Conservation (phyloP, 345 rosid genomes). For the Eucalyptus decipiens region DNA sequence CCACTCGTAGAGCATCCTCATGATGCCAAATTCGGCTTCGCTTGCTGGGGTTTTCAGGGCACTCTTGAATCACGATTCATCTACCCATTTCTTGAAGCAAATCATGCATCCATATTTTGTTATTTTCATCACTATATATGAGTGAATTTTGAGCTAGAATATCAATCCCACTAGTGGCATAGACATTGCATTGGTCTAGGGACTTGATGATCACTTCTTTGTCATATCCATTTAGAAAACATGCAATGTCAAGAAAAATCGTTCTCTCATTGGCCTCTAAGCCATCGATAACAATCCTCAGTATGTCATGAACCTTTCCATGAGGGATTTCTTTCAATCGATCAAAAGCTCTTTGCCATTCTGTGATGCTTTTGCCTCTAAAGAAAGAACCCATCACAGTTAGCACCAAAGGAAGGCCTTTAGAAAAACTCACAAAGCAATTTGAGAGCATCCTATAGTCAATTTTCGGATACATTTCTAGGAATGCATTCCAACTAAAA, state of each 20-base stretch:
- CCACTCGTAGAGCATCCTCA: neutral
- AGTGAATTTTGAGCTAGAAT: neutral
- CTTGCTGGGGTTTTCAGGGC: neutral
- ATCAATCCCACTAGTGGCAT: neutral
- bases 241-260: neutral
- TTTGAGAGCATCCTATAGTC: neutral
- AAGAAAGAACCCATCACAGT: neutral
- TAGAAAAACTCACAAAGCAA: neutral
- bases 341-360: neutral
- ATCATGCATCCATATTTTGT: neutral
- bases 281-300: neutral
- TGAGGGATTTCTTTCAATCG: neutral
- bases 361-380: neutral
- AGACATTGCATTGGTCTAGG: neutral
- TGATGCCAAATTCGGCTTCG: neutral
- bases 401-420: neutral
- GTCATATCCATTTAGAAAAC: neutral
- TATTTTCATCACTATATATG: neutral
- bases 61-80: neutral
- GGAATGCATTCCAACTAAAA: neutral
- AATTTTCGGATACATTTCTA: neutral
- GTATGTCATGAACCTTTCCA: neutral
- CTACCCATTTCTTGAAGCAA: neutral
- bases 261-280: neutral
- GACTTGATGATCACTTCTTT: neutral